A percentile compares a stretch with the other conserved stretches of the same genome.
These are phyloP conservation scores for Saccharomycopsis crataegensis DNA, from an alignment of 1,139 yeast species.

Conservation along the genomic window DNA sequence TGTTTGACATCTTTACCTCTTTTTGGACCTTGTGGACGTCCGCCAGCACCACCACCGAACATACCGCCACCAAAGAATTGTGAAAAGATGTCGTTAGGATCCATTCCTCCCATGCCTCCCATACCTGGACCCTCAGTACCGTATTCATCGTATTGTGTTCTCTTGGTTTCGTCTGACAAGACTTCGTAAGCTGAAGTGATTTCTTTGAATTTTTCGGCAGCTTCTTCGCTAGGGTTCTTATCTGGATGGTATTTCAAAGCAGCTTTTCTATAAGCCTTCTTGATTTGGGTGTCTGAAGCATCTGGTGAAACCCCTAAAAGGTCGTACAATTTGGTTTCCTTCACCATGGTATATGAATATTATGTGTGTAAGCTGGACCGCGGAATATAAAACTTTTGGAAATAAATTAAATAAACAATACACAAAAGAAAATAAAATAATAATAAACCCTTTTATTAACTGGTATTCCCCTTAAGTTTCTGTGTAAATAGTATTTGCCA, in stretches of 20 bases:
- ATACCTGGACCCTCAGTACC: constrained; percentile 83
- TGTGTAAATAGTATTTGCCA: not conserved
- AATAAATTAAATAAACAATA: not conserved
- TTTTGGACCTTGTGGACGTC: constrained; percentile 78
- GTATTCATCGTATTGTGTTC: constrained; percentile 79
- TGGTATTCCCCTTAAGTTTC: not conserved
- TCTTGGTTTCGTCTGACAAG: constrained; percentile 78
- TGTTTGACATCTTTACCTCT: constrained; percentile 90
- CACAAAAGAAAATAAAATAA: not conserved
- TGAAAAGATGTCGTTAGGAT: constrained; percentile 85
- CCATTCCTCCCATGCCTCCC: constrained; percentile 67
- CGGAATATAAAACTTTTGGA: not conserved
- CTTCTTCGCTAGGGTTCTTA: constrained; percentile 82
- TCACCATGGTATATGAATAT: constrained; percentile 52
- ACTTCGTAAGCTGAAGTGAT: constrained; percentile 73
- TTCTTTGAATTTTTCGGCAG: constrained; percentile 59
- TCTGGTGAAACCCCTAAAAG: constrained; percentile 70
- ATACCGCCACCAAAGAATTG: constrained; percentile 85
- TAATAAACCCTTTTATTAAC: not conserved
- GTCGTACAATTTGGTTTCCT: constrained; percentile 85
- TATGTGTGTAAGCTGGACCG: not conserved
- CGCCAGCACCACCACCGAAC: constrained; percentile 42
- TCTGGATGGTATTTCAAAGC: constrained; percentile 96
- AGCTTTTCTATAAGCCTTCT: constrained; percentile 89
- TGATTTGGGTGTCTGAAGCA: constrained; percentile 78